A percentile compares a stretch with the other conserved stretches of the same genome.
phyloP scores from a whole-genome alignment of 805 yeast species.

The Ascoidea asiatica region DNA sequence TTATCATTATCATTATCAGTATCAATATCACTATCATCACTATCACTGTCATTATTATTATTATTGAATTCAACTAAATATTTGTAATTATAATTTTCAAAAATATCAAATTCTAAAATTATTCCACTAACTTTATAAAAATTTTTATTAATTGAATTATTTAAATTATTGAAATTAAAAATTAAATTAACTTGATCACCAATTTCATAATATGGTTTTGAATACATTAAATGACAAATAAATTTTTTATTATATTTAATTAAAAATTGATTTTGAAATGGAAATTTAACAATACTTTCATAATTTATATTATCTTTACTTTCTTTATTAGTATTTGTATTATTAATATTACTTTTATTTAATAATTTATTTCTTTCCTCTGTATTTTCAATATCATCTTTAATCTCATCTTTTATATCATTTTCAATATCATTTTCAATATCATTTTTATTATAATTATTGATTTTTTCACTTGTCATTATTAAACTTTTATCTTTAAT shows the following conservation, averaged over 20 bases:
- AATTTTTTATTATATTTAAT: conserved; percentile 27
- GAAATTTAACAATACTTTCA: not conserved
- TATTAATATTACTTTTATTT: too few species aligned
- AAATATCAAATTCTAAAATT: conserved; percentile 19
- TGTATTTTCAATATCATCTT: not conserved
- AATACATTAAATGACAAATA: conserved; percentile 25
- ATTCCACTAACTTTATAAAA: conserved; percentile 28
- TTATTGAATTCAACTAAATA: conserved; percentile 12
- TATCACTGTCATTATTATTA: conserved; percentile 1
- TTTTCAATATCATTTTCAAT: not conserved
- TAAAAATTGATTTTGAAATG: conserved; percentile 20
- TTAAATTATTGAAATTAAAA: conserved; percentile 18
- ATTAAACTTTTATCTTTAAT: conserved; percentile 4
- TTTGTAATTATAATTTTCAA: conserved; percentile 22
- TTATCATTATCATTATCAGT: not conserved
- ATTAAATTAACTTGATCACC: conserved; percentile 31
- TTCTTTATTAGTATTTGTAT: not conserved
- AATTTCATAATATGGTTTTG: conserved; percentile 26
- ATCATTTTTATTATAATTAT: not conserved
- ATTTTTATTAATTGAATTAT: conserved; percentile 1
- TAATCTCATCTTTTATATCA: not conserved
- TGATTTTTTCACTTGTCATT: not conserved
- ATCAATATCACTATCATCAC: not conserved
- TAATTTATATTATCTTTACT: not conserved
- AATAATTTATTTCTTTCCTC: too few species aligned